phyloP scores from a whole-genome alignment of 2,329 filamentous ascomycete species.

The Penicillium fuscoglaucum region DNA sequence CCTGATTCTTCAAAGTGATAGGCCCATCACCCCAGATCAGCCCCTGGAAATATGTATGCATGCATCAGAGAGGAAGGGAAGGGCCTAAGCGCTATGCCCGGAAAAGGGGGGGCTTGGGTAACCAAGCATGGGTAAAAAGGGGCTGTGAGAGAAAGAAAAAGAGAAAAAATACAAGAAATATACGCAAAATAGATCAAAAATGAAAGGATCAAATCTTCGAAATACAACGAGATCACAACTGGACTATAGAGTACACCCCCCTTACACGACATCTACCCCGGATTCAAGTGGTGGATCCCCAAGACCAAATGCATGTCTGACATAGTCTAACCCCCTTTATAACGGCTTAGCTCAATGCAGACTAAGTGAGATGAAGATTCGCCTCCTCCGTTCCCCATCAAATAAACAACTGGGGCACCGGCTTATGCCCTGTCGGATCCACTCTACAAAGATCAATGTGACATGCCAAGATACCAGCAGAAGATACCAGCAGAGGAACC shows the following conservation, averaged over 20 bases:
- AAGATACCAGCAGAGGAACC: neutral
- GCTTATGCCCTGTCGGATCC: slow-evolving; percentile 2
- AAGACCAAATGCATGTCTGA: neutral
- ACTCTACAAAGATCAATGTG: neutral
- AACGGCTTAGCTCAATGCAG: too few species aligned
- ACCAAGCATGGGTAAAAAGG: neutral
- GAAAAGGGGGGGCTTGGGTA: neutral
- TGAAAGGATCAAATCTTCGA: neutral
- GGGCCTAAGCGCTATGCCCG: neutral
- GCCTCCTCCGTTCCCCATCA: slow-evolving; percentile 4
- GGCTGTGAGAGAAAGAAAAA: neutral
- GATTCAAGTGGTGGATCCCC: slow-evolving; percentile 8
- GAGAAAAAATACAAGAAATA: neutral
- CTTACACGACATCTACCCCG: slow-evolving; percentile 15
- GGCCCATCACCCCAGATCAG: neutral
- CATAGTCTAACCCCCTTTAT: neutral
- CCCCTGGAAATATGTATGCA: neutral
- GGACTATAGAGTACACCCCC: neutral
- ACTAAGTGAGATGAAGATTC: slow-evolving; percentile 10
- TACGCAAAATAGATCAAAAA: neutral
- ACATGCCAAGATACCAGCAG: neutral
- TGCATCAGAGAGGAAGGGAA: neutral
- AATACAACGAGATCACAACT: neutral
- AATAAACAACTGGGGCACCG: slow-evolving; percentile 14
- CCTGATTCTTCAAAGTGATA: neutral